These are phyloP conservation scores for Salvia miltiorrhiza DNA, from an alignment of 257 asterid genomes.

Conservation along the genomic window DNA sequence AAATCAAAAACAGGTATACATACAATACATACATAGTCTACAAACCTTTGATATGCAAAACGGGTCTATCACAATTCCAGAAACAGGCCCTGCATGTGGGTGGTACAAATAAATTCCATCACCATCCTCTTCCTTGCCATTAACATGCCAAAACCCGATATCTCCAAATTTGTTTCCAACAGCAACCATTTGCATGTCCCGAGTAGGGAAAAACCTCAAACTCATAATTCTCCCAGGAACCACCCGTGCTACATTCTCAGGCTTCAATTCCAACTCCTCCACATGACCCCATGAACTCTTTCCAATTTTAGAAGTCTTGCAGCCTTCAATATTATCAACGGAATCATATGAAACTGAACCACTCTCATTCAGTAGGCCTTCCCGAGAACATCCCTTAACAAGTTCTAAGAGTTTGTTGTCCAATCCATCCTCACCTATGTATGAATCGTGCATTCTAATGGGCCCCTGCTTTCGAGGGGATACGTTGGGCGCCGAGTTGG, in stretches of 20 bases:
- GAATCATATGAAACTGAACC: slow-evolving; percentile 8
- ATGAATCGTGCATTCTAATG: slow-evolving; percentile 53
- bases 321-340: slow-evolving; percentile 7
- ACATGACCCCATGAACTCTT: slow-evolving; percentile 36
- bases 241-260: slow-evolving; percentile 62
- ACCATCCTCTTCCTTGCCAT: slow-evolving; percentile 52
- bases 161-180: slow-evolving; percentile 82
- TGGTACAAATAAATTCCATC: slow-evolving; percentile 65
- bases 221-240: slow-evolving; percentile 71
- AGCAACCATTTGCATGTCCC: slow-evolving; percentile 54
- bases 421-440: slow-evolving; percentile 43
- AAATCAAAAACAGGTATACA: not conserved
- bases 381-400: slow-evolving; percentile 29
- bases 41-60: slow-evolving; percentile 66
- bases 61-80: slow-evolving; percentile 63
- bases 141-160: slow-evolving; percentile 79
- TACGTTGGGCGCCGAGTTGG: slow-evolving; percentile 11
- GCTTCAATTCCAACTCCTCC: slow-evolving; percentile 52
- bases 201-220: slow-evolving; percentile 63
- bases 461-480: slow-evolving; percentile 41
- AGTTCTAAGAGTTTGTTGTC: slow-evolving; percentile 36
- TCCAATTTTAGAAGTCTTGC: slow-evolving; percentile 4
- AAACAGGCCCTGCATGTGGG: slow-evolving; percentile 77
- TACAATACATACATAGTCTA: slow-evolving; percentile 31
- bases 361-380: slow-evolving; percentile 22